Evolutionary conservation across 176 grass and related monocot species (phyloP).

Genomic region (Oryza meridionalis): DNA sequence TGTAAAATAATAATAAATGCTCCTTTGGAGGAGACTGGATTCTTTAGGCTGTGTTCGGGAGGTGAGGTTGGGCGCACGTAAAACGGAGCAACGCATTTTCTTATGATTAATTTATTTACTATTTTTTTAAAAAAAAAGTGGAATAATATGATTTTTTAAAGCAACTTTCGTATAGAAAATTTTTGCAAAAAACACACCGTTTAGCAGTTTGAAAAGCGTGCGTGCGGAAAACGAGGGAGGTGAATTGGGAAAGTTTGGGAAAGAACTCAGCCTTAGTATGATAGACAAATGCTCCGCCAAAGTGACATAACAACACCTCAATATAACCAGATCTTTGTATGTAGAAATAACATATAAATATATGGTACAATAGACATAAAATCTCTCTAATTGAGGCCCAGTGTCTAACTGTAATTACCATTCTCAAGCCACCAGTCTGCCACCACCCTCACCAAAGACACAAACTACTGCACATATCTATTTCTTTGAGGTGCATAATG

Average conservation of each 20-base stretch:
- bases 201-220: too few species aligned
- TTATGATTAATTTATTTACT: too few species aligned
- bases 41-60: not conserved
- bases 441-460: not conserved
- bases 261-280: not conserved
- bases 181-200: too few species aligned
- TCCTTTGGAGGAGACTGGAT: conserved; percentile 3
- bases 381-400: not conserved
- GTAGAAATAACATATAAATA: not conserved
- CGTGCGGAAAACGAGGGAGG: too few species aligned
- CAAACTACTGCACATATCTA: not conserved
- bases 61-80: too few species aligned
- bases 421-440: conserved; percentile 1
- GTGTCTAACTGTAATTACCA: not conserved
- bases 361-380: not conserved
- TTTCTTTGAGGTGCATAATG: not conserved
- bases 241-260: too few species aligned
- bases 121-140: too few species aligned
- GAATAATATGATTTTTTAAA: too few species aligned
- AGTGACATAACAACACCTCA: not conserved
- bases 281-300: not conserved
- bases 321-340: not conserved
- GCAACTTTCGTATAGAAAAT: too few species aligned
- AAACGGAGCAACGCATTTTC: too few species aligned
- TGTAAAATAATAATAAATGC: not conserved